These are phyloP conservation scores for Ustilago bromivora DNA, from an alignment of 1,284 basidiomycete species.

Conservation along the genomic window DNA sequence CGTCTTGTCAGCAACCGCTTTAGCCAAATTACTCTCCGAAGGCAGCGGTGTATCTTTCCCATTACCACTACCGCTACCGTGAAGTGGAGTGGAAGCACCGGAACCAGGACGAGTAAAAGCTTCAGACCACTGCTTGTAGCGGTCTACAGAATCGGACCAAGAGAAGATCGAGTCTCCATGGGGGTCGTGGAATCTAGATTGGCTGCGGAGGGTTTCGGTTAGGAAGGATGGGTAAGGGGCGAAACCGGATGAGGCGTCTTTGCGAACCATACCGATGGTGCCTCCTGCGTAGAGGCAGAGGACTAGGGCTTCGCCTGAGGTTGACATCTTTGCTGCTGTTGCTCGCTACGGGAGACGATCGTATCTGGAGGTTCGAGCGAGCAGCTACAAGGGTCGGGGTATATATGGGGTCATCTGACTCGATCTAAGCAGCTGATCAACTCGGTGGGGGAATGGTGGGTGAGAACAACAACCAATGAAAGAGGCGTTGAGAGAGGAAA, in stretches of 20 bases:
- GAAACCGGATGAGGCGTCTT: slow-evolving; percentile 76
- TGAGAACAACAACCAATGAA: slow-evolving; percentile 7
- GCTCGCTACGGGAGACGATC: background rate
- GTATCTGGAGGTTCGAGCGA: background rate
- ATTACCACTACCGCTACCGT: slow-evolving; percentile 1
- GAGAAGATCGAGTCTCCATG: slow-evolving; percentile 62
- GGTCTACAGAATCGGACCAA: slow-evolving; percentile 62
- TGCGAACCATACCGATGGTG: slow-evolving; percentile 74
- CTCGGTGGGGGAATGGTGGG: background rate
- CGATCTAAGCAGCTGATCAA: background rate
- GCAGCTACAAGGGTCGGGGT: background rate
- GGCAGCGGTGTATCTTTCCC: slow-evolving; percentile 6
- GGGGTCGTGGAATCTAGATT: slow-evolving; percentile 86
- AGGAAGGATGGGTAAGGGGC: slow-evolving; percentile 88
- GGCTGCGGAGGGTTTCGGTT: slow-evolving; percentile 79
- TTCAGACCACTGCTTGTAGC: slow-evolving; percentile 64
- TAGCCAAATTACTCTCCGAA: slow-evolving; percentile 12
- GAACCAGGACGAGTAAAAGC: slow-evolving; percentile 54
- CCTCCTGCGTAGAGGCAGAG: slow-evolving; percentile 86
- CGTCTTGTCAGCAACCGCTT: slow-evolving; percentile 26
- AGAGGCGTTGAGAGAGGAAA: background rate
- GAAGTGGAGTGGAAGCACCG: slow-evolving; percentile 46
- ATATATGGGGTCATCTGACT: slow-evolving; percentile 10
- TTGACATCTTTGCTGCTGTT: slow-evolving; percentile 23
- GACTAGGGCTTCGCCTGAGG: slow-evolving; percentile 72